Conservation (phyloP, 306 rosid genomes). For the Hylodesmum podocarpum region DNA sequence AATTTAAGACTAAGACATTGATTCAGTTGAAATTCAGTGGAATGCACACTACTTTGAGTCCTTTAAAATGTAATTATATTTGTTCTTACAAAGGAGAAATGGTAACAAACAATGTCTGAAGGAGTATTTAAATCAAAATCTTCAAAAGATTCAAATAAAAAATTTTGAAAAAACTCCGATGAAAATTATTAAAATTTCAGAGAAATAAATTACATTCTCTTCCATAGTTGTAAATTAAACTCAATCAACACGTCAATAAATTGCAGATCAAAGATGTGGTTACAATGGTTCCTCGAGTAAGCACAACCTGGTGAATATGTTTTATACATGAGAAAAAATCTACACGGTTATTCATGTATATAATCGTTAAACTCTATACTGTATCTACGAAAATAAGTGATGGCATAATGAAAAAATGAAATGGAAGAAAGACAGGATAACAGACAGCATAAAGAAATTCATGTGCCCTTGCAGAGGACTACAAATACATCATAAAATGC, state of each 20-base stretch:
- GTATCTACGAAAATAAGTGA: background rate
- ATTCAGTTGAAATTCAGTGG: no score
- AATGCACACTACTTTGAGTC: no score
- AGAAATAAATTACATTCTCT: background rate
- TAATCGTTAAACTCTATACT: no score
- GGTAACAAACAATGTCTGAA: background rate
- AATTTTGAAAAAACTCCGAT: background rate
- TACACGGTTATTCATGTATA: no score
- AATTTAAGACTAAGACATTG: no score
- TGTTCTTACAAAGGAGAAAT: no score
- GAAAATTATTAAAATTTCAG: background rate
- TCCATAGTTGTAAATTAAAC: background rate
- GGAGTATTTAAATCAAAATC: background rate
- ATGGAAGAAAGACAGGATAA: background rate
- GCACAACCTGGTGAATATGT: no score
- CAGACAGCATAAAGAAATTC: background rate
- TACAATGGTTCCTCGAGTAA: background rate
- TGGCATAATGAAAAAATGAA: background rate
- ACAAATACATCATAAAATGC: slow-evolving; percentile 4
- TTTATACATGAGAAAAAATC: no score
- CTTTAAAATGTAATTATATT: no score
- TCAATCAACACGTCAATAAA: background rate
- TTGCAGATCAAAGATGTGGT: background rate
- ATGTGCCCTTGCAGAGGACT: background rate
- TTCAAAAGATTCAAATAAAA: background rate